Evolutionary conservation across 768 basidiomycete genomes (phyloP).

Genomic region (Phylloporus sp.): DNA sequence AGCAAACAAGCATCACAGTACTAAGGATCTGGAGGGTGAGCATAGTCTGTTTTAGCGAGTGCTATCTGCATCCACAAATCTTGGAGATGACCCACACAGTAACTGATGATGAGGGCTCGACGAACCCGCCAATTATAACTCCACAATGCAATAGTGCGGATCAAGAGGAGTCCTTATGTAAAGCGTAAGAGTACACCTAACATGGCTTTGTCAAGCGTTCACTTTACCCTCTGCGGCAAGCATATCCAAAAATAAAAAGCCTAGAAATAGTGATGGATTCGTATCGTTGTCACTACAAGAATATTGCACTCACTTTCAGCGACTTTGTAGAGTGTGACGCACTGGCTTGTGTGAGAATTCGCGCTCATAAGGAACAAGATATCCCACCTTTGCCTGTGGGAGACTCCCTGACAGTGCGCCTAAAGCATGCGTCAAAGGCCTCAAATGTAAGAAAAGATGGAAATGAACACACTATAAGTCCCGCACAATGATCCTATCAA

Average conservation of each 20-base stretch:
- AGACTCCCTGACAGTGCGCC: not conserved
- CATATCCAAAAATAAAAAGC: conserved; percentile 5
- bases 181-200: not conserved
- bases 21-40: not conserved
- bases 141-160: conserved; percentile 10
- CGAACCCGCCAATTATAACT: not conserved
- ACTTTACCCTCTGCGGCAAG: conserved; percentile 7
- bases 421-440: not conserved
- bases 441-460: not conserved
- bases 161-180: conserved; percentile 8
- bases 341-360: not conserved
- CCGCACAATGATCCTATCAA: conserved; percentile 2
- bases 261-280: not conserved
- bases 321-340: conserved; percentile 3
- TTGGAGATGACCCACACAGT: not conserved
- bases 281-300: not conserved
- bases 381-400: not conserved
- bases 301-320: conserved; percentile 1
- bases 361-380: not conserved
- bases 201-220: not conserved
- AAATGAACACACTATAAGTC: conserved; percentile 1
- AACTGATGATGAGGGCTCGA: not conserved
- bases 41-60: not conserved
- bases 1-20: conserved; percentile 3
- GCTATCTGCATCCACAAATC: not conserved